A percentile compares a stretch with the other conserved stretches of the same genome.
Evolutionary conservation across 2,329 filamentous ascomycete genomes (phyloP).

Genomic region (Ascochyta pisi): DNA sequence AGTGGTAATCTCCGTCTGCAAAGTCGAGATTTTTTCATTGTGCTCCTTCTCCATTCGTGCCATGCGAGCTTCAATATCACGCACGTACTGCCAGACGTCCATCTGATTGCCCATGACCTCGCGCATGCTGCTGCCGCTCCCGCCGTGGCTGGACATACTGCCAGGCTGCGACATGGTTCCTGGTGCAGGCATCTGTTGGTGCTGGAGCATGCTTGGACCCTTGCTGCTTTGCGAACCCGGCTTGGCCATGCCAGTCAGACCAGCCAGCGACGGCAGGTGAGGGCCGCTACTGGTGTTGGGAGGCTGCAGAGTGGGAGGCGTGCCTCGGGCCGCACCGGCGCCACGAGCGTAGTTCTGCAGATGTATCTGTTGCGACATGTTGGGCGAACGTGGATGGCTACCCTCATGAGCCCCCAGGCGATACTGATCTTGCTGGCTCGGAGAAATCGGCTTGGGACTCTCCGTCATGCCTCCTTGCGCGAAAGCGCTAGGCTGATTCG

Average conservation of each 20-base stretch:
- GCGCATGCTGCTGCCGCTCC: conserved; percentile 66
- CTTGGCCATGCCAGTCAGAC: conserved; percentile 47
- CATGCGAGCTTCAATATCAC: conserved; percentile 67
- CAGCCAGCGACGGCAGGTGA: conserved; percentile 54
- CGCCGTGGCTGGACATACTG: conserved; percentile 62
- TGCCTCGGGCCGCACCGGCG: conserved; percentile 64
- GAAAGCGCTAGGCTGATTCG: conserved; percentile 65
- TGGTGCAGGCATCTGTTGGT: conserved; percentile 46
- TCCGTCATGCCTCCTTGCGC: conserved; percentile 78
- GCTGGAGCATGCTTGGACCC: conserved; percentile 51
- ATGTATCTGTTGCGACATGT: conserved; percentile 68
- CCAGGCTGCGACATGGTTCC: conserved; percentile 57
- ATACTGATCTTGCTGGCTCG: conserved; percentile 62
- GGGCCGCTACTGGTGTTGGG: conserved; percentile 52
- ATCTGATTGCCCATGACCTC: conserved; percentile 67
- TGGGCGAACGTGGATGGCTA: conserved; percentile 65
- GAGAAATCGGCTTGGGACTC: conserved; percentile 83
- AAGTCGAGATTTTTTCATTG: conserved; percentile 51
- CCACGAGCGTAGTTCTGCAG: conserved; percentile 65
- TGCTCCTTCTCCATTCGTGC: conserved; percentile 57
- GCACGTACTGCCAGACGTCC: conserved; percentile 75
- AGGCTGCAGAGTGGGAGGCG: conserved; percentile 57
- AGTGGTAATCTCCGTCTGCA: conserved; percentile 55
- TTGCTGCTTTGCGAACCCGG: conserved; percentile 43
- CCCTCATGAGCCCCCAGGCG: conserved; percentile 61